These are phyloP conservation scores for Pterocarpus santalinus DNA, from an alignment of 306 rosid genomes.

Conservation along the genomic window DNA sequence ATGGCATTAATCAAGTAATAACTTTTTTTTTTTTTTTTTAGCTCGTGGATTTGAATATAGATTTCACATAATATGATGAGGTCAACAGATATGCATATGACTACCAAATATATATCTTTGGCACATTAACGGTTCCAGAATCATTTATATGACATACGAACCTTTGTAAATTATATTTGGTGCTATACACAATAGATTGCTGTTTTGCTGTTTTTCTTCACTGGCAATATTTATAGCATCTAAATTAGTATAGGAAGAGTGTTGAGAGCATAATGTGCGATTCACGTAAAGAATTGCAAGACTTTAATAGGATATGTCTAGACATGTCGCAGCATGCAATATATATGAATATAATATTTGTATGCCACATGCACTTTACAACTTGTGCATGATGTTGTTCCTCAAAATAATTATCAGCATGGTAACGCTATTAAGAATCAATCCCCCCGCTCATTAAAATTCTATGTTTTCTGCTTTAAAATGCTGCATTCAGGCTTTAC, in stretches of 20 bases:
- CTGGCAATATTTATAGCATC: neutral
- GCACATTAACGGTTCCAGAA: neutral
- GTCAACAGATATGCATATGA: neutral
- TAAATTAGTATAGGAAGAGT: conserved; percentile 25
- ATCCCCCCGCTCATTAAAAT: conserved; percentile 25
- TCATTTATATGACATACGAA: neutral
- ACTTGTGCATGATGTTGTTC: conserved; percentile 25
- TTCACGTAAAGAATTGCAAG: conserved; percentile 33
- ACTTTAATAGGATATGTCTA: conserved; percentile 36
- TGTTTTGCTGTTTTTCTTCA: neutral
- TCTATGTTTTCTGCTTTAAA: conserved; percentile 23
- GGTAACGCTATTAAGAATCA: conserved; percentile 25
- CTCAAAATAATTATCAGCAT: conserved; percentile 1
- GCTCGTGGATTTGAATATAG: neutral
- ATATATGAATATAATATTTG: neutral
- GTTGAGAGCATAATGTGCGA: conserved; percentile 40
- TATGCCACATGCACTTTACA: conserved; percentile 5
- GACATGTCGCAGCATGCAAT: conserved; percentile 47
- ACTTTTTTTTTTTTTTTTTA: too few species aligned
- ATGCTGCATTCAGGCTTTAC: conserved; percentile 35
- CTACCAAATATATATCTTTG: neutral
- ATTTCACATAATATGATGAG: neutral
- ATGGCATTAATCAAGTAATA: neutral
- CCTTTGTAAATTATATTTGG: neutral
- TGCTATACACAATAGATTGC: neutral